phyloP scores from a whole-genome alignment of 148 eudicot genomes.

The Nyssa sinensis region DNA sequence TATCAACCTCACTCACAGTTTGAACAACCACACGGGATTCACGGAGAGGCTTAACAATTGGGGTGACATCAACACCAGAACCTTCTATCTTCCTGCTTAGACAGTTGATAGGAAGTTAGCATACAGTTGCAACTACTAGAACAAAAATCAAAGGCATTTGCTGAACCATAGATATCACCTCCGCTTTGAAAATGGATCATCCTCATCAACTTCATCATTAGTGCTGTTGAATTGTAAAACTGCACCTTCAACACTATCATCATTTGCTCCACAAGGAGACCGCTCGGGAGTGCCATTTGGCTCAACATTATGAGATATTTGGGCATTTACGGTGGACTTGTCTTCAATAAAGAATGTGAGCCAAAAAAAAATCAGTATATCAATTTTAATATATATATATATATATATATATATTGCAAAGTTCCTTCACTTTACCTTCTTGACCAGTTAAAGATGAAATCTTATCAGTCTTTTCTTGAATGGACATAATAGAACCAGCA shows the following conservation, averaged over 20 bases:
- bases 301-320: constrained; percentile 43
- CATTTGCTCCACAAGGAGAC: constrained; percentile 61
- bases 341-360: constrained; percentile 32
- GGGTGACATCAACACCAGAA: constrained; percentile 67
- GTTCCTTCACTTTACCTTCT: constrained; percentile 55
- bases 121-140: not conserved
- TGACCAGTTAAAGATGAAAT: constrained; percentile 43
- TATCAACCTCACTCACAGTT: constrained; percentile 93
- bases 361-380: constrained; percentile 12
- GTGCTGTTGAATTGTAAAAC: constrained; percentile 42
- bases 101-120: constrained; percentile 2
- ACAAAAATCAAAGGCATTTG: not conserved
- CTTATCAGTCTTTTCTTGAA: constrained; percentile 67
- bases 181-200: constrained; percentile 76
- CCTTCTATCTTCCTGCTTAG: constrained; percentile 73
- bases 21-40: constrained; percentile 97
- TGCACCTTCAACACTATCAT: constrained; percentile 49
- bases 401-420: too few relatives aligned
- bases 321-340: constrained; percentile 40
- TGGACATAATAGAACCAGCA: constrained; percentile 73
- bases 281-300: constrained; percentile 48
- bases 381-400: too few relatives aligned
- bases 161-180: constrained; percentile 37
- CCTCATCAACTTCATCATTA: constrained; percentile 70
- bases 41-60: constrained; percentile 87